These are phyloP conservation scores for Colletotrichum sp. DNA, from an alignment of 2,329 filamentous ascomycete genomes.

Conservation along the genomic window DNA sequence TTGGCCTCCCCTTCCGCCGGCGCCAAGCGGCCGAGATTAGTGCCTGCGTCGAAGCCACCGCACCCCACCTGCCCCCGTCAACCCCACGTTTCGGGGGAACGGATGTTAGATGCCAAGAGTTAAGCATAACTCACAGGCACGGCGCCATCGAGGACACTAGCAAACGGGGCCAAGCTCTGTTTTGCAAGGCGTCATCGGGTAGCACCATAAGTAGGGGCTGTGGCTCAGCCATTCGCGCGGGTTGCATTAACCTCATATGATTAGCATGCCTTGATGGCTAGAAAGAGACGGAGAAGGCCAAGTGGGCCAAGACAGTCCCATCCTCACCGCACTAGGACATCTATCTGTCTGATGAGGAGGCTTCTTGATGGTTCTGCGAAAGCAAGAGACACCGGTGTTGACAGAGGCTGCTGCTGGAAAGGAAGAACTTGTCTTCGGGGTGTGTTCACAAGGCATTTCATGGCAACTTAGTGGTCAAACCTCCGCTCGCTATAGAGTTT, in stretches of 20 bases:
- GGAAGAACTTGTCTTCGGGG: background rate
- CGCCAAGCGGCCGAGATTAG: background rate
- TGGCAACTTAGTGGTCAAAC: background rate
- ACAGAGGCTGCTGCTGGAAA: background rate
- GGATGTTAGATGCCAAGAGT: constrained; percentile 1
- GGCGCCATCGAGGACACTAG: background rate
- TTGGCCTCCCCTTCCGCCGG: background rate
- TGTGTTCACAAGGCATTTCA: background rate
- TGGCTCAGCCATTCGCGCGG: background rate
- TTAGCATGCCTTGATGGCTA: background rate
- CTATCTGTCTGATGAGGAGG: background rate
- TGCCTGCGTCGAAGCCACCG: background rate
- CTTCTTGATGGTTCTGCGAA: background rate
- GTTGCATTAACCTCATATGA: background rate
- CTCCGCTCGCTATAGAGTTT: background rate
- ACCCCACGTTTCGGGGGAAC: background rate
- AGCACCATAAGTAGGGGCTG: background rate
- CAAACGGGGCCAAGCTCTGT: background rate
- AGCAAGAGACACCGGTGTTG: background rate
- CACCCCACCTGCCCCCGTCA: background rate
- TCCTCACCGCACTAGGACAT: background rate
- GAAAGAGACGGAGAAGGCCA: background rate
- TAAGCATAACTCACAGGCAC: background rate
- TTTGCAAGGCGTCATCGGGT: background rate
- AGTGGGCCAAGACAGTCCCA: background rate